Evolutionary conservation across 2,329 filamentous ascomycete species (phyloP), one percentile per base, ranked within the genome.

Genomic region (Fusarium sp.): DNA sequence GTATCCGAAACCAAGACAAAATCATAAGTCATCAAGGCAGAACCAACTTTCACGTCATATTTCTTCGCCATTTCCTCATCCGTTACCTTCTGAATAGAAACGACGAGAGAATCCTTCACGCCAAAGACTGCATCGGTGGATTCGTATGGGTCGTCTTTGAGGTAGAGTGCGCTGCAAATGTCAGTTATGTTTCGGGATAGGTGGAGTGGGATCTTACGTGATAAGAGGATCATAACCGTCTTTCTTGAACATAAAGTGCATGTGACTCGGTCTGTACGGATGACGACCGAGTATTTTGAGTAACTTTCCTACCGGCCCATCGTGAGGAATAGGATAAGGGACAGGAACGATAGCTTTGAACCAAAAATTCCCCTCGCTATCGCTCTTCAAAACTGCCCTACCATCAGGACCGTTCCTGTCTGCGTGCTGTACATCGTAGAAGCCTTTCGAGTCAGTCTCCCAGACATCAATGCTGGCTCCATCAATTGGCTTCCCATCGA

Each of bases 261-360:
- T 87, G 79, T 96, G 93, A 21, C 89, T 88, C 2, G 93, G 93
- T 55, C 93, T 82, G 82, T 89, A 94, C 59, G 89, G 89, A 81
- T 96, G 93, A n/a, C 93, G 83, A n/a, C 86, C 85, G 73, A 96
- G 77, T 74, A 82, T 78, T 76, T 83, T 81, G 73, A 96, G 80
- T 71, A 96, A 77, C 79, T 89, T 88, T 1, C 93, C 94, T 2
- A 97, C 93, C 0, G 94, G 93, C 11, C 92, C 93, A 79, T 97
- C 93, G 73, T 93, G 86, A 2, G 93, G 93, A 74, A 97, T 96
- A 0, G 92, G 91, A 80, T 97, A 97, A 55, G 91, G 89, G 61
- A 97, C 93, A 0, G 94, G 94, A 63, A 91, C 90, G 76, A 97
- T 93, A 0, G 91, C 93, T 75, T 89, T 90, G 83, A 97, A 97